Conservation (phyloP, 768 basidiomycete species). For the Boletus pseudo-olivaceus region DNA sequence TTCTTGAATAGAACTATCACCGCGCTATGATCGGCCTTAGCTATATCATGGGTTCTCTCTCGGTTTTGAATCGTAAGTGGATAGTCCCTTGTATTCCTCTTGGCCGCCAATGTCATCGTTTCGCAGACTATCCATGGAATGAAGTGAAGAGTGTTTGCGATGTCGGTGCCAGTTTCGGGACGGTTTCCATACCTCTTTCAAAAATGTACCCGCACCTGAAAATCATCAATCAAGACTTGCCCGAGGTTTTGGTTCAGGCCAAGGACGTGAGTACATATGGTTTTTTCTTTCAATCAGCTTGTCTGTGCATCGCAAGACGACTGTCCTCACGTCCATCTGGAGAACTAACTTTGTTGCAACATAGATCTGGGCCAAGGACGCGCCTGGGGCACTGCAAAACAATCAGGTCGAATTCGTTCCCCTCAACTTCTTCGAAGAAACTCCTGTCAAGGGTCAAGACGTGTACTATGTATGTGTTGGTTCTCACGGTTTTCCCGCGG, state of each 20-base stretch:
- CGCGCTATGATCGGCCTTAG: slow-evolving; percentile 22
- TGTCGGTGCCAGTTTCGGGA: slow-evolving; percentile 29
- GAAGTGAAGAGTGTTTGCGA: slow-evolving; percentile 26
- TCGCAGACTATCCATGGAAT: slow-evolving; percentile 26
- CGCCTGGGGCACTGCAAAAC: slow-evolving; percentile 16
- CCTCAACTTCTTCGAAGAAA: slow-evolving; percentile 20
- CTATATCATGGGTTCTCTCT: slow-evolving; percentile 21
- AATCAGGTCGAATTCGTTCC: slow-evolving; percentile 15
- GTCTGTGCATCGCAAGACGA: not conserved
- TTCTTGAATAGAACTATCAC: slow-evolving; percentile 17
- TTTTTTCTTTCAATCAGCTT: not conserved
- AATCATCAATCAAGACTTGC: slow-evolving; percentile 28
- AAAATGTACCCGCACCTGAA: slow-evolving; percentile 27
- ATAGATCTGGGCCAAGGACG: slow-evolving; percentile 17
- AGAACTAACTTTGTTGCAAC: not conserved
- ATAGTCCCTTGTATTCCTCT: not conserved
- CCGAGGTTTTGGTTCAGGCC: slow-evolving; percentile 23
- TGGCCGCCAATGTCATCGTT: not conserved
- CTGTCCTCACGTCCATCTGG: not conserved
- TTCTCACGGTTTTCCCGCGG: not conserved
- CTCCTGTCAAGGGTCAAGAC: slow-evolving; percentile 15
- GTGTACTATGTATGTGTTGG: slow-evolving; percentile 23
- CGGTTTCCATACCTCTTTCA: slow-evolving; percentile 26
- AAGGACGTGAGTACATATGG: slow-evolving; percentile 11
- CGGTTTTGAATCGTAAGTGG: slow-evolving; percentile 22